A percentile compares a stretch with the other conserved stretches of the same genome.
These are phyloP conservation scores for Funneliformis geosporum DNA, from an alignment of 192 early-diverging fungal genomes.

Conservation along the genomic window DNA sequence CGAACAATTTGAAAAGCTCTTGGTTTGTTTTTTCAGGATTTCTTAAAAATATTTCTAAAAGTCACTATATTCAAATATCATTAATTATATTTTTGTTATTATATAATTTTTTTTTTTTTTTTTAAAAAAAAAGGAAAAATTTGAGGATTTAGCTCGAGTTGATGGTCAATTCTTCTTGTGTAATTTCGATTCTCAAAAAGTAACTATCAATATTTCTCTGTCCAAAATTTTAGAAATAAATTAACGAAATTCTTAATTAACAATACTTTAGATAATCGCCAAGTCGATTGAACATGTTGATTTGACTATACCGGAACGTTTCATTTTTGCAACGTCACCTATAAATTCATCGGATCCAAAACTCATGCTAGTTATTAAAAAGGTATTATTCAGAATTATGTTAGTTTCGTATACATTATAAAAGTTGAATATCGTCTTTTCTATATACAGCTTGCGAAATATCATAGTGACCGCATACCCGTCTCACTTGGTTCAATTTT, in stretches of 20 bases:
- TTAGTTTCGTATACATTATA: background rate
- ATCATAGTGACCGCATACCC: conserved; percentile 40
- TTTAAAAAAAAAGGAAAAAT: conserved; percentile 51
- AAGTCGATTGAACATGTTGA: conserved; percentile 60
- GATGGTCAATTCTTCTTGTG: conserved; percentile 75
- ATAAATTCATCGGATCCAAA: conserved; percentile 45
- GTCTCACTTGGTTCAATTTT: conserved; percentile 46
- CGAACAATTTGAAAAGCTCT: conserved; percentile 59
- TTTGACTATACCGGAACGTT: conserved; percentile 68
- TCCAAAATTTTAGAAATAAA: background rate
- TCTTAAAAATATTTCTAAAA: conserved; percentile 17
- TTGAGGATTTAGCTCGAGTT: conserved; percentile 69
- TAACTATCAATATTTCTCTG: conserved; percentile 3
- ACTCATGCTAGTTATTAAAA: background rate
- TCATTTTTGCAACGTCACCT: conserved; percentile 69
- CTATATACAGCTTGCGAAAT: conserved; percentile 20
- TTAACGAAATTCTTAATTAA: too few relatives aligned
- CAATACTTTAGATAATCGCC: conserved; percentile 52
- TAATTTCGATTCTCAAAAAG: conserved; percentile 67
- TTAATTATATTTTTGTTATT: background rate
- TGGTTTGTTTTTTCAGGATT: conserved; percentile 48
- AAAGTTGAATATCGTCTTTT: background rate
- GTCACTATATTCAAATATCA: conserved; percentile 1
- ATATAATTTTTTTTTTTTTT: background rate
- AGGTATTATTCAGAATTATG: background rate